A percentile compares a stretch with the other conserved stretches of the same genome.
phyloP scores from a whole-genome alignment of 768 basidiomycete species.

The Lactifluus rugatus region DNA sequence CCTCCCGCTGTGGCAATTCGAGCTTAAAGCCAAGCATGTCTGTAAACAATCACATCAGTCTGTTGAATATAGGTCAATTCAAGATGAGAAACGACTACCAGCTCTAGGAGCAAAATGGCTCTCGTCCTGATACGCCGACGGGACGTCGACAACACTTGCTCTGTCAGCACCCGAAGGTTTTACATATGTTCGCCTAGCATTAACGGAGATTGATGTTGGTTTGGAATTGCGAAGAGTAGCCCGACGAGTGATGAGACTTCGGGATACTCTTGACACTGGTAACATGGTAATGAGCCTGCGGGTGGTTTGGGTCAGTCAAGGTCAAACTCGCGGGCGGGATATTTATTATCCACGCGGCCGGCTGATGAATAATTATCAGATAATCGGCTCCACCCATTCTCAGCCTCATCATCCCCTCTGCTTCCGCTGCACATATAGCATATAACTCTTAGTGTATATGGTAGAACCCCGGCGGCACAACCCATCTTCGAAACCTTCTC shows the following conservation, averaged over 20 bases:
- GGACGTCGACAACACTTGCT: conserved; percentile 75
- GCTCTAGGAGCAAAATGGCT: conserved; percentile 58
- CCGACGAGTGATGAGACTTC: conserved; percentile 24
- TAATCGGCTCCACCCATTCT: conserved; percentile 9
- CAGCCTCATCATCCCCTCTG: not conserved
- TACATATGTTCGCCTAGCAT: conserved; percentile 50
- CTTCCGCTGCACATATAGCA: not conserved
- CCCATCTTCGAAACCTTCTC: not conserved
- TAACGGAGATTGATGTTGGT: conserved; percentile 16
- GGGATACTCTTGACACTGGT: conserved; percentile 48
- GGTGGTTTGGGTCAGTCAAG: not conserved
- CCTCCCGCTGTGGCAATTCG: conserved; percentile 51
- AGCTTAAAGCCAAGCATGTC: conserved; percentile 89
- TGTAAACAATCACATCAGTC: conserved; percentile 26
- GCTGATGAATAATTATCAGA: conserved; percentile 17
- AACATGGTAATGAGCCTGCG: conserved; percentile 35
- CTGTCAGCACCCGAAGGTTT: conserved; percentile 77
- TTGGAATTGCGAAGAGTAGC: conserved; percentile 25
- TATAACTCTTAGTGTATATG: not conserved
- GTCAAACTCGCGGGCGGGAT: not conserved
- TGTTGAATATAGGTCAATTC: not conserved
- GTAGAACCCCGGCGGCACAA: not conserved
- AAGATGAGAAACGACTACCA: conserved; percentile 33
- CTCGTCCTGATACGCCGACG: conserved; percentile 62
- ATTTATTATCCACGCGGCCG: not conserved